A percentile compares a stretch with the other conserved stretches of the same genome.
These are phyloP conservation scores for Penicillium sp. DNA, from an alignment of 2,329 filamentous ascomycete genomes.

Conservation along the genomic window DNA sequence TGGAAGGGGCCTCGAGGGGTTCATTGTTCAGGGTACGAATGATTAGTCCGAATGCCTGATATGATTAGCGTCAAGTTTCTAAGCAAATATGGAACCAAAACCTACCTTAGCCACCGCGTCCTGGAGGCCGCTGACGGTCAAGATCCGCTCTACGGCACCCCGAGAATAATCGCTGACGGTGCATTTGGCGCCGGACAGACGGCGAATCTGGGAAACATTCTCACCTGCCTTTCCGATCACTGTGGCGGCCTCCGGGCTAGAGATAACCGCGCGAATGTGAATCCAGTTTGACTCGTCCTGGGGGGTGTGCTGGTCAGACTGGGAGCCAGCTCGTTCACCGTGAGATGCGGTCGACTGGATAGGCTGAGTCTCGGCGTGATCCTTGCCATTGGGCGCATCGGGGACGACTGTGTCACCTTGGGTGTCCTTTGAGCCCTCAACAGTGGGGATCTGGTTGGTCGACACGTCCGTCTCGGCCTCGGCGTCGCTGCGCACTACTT, in stretches of 20 bases:
- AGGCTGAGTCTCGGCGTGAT: constrained; percentile 55
- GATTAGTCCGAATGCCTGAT: constrained; percentile 90
- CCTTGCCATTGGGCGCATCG: constrained; percentile 61
- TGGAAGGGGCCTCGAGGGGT: constrained; percentile 82
- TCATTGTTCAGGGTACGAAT: constrained; percentile 98
- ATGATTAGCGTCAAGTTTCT: constrained; percentile 4
- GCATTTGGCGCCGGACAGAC: constrained; percentile 94
- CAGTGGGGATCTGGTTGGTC: constrained; percentile 20
- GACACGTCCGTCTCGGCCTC: constrained; percentile 35
- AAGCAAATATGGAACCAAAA: constrained; percentile 23
- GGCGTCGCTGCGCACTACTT: constrained; percentile 69
- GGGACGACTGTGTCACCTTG: constrained; percentile 70
- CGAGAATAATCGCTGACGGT: constrained; percentile 98
- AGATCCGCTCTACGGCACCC: constrained; percentile 93
- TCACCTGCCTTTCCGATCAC: constrained; percentile 98
- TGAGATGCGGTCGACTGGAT: constrained; percentile 59
- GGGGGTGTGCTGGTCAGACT: constrained; percentile 47
- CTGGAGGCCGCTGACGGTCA: constrained; percentile 94
- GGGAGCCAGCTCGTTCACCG: constrained; percentile 50
- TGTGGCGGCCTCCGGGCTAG: constrained; percentile 93
- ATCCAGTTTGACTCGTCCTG: constrained; percentile 96
- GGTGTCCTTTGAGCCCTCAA: constrained; percentile 27
- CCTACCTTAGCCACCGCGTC: constrained; percentile 93
- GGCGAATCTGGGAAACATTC: constrained; percentile 95
- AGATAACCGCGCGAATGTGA: constrained; percentile 94